Evolutionary conservation across 2,329 filamentous ascomycete species (phyloP), one percentile per base, ranked within the genome.

Genomic region (Neonectria sp.): DNA sequence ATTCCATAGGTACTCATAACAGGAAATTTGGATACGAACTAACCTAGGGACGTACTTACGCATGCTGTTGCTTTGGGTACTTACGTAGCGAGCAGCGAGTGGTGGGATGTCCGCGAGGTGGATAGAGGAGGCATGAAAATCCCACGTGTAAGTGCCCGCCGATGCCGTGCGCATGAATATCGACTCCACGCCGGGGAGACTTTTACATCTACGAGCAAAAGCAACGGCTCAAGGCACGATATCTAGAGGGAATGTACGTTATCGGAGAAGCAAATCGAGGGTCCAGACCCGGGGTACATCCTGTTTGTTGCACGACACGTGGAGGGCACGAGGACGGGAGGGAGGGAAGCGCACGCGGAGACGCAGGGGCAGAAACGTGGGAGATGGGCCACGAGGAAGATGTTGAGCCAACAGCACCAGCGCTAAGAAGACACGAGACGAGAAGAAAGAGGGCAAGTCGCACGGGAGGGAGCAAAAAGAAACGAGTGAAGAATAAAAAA

Each of bases 241-340:
- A 12, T 21, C 40, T 11, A 21, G n/a, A 17, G 21, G 49, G 37
- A 59, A 58, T 48, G 53, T 58, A 57, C 35, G 46, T 37, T 66
- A 58, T 66, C 63, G 58, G 57, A 49, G 24, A n/a, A 58, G n/a
- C 49, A 56, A 40, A 51, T 49, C 49, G n/a, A 60, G 21, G 40
- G 12, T 9, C 24, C 6, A 45, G n/a, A 56, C 62, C 51, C 24
- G 49, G 56, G 62, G 62, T 49, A 40, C 31, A 40, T 49, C 29
- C 40, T 12, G 51, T 24, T 24, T 55, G 58, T 40, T 40, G 24
- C 62, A 57, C 55, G 55, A 69, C 72, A 76, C 74, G 74, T 74
- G 74, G 71, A 75, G 46, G 58, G 46, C 70, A 75, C 72, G 68
- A 70, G 55, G 58, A 55, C 68, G 72, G 71, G 62, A 63, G 55